Base-by-base conservation (phyloP, 2,329 filamentous ascomycete species). In the Scedosporium minutisporum region DNA sequence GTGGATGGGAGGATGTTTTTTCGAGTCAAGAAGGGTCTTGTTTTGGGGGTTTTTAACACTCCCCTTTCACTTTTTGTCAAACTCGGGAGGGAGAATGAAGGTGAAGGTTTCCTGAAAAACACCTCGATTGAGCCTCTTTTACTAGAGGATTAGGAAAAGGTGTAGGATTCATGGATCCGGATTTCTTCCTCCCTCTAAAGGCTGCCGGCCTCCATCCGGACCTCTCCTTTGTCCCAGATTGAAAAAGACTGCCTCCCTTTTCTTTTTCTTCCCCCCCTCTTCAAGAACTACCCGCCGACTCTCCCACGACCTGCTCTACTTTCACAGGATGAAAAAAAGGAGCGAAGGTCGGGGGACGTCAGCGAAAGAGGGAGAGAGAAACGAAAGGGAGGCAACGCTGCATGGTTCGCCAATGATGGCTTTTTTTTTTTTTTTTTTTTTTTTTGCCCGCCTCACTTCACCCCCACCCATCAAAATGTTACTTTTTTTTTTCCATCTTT, bases 141-240 rank as follows among this genome's bases (percentile, higher is more conserved):
- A 38, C 18, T 21, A 48, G 44, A 48, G n/a, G 14, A 21, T n/a
- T 21, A 4, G 7, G 44, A 21, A 18, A 21, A 14, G 16, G 6
- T 7, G 18, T n/a, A 55, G 18, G 51, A 18, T 23, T 27, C 23
- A 10, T 23, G 5, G 21, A 14, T 55, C 51, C 51, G 9, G 18
- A 3, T 48, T n/a, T 21, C 51, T 55, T 55, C 23, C 51, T 12
- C n/a, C n/a, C 51, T 9, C 10, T 38, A 38, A 55, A 55, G 51
- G 51, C 51, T 55, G 51, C 51, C 51, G 51, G 12, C 51, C 51
- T 55, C 51, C 51, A 55, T 25, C 51, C 51, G 51, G 51, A 12
- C 51, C 51, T 55, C 51, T 55, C 51, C 51, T 55, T 55, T 55
- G 51, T 55, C 51, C 51, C 51, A 27, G 51, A 55, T 55, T 27